Evolutionary conservation across 108 stramenopile species (phyloP).

Genomic region (Asterionellopsis glacialis): DNA sequence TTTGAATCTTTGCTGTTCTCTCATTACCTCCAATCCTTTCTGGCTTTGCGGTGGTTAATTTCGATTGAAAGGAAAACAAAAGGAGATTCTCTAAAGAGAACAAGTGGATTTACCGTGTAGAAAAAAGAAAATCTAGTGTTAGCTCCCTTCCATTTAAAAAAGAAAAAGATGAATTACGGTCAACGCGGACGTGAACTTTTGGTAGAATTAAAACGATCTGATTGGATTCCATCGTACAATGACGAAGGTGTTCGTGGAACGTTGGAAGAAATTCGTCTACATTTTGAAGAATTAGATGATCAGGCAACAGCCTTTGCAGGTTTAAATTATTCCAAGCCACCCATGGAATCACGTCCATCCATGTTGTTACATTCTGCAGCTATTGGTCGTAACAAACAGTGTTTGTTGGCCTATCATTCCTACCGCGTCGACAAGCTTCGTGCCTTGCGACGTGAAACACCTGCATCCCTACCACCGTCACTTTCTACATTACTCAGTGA

Average conservation of each 20-base stretch:
- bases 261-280: slow-evolving; percentile 52
- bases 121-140: no score
- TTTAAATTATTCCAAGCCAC: slow-evolving; percentile 13
- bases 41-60: no score
- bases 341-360: slow-evolving; percentile 55
- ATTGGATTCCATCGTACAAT: slow-evolving; percentile 92
- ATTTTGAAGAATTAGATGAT: slow-evolving; percentile 51
- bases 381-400: slow-evolving; percentile 90
- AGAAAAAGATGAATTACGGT: slow-evolving; percentile 5
- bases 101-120: no score
- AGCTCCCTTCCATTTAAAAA: not conserved
- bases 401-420: slow-evolving; percentile 90
- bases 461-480: slow-evolving; percentile 15
- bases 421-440: slow-evolving; percentile 17
- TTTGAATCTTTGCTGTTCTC: no score
- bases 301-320: slow-evolving; percentile 33
- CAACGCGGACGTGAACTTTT: slow-evolving; percentile 74
- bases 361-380: slow-evolving; percentile 82
- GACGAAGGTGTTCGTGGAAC: slow-evolving; percentile 59
- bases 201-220: slow-evolving; percentile 84
- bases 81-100: no score
- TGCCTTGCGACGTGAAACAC: not conserved
- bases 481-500: slow-evolving; percentile 25
- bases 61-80: no score
- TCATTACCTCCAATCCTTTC: no score